Percentiles rank a stretch among this genome's conserved stretches.
These are phyloP conservation scores for Eucommia ulmoides DNA, from an alignment of 257 asterid species.

Conservation along the genomic window DNA sequence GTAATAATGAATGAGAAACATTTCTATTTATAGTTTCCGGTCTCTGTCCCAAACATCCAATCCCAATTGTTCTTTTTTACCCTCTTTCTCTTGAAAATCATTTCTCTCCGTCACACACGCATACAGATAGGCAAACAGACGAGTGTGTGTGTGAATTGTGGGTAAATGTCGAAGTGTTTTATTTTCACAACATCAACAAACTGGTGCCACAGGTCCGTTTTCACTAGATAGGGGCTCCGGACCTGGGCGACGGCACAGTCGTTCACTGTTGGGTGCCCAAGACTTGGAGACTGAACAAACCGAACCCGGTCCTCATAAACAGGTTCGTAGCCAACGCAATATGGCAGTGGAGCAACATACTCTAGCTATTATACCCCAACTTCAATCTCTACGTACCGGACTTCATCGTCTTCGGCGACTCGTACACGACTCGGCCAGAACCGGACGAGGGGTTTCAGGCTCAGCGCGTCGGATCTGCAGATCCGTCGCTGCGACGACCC, in stretches of 20 bases:
- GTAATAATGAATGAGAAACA: too few relatives aligned
- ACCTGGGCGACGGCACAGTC: constrained; percentile 46
- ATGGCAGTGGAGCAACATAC: constrained; percentile 58
- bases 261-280: constrained; percentile 56
- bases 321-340: constrained; percentile 54
- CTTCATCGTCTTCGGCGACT: constrained; percentile 48
- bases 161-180: constrained; percentile 33
- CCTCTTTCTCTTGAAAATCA: too few relatives aligned
- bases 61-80: too few relatives aligned
- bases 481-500: too few relatives aligned
- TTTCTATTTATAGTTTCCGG: too few relatives aligned
- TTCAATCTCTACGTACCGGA: constrained; percentile 69
- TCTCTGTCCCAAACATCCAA: too few relatives aligned
- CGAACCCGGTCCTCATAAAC: constrained; percentile 43
- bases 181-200: constrained; percentile 39
- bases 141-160: too few relatives aligned
- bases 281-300: constrained; percentile 20
- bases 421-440: constrained; percentile 41
- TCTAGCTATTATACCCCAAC: constrained; percentile 19
- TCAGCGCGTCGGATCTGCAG: too few relatives aligned
- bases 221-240: constrained; percentile 40
- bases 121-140: too few relatives aligned
- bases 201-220: constrained; percentile 33
- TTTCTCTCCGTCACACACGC: too few relatives aligned
- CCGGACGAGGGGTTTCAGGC: constrained; percentile 55